phyloP scores from a whole-genome alignment of 2,329 filamentous ascomycete genomes.

The Trichoderma gracile region DNA sequence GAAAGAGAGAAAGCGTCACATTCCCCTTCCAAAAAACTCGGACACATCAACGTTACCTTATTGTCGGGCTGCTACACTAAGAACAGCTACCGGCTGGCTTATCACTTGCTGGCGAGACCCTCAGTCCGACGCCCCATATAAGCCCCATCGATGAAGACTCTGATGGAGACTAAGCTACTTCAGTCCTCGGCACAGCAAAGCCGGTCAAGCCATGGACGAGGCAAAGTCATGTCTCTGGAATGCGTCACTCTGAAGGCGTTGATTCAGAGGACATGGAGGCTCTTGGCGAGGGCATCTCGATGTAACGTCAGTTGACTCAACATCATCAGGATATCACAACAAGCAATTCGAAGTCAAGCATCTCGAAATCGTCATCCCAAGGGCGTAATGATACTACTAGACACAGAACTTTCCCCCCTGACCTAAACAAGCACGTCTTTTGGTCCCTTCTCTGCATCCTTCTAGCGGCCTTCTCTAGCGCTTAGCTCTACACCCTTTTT shows the following conservation, averaged over 20 bases:
- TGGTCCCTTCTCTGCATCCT: constrained; percentile 17
- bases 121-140: constrained; percentile 22
- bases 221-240: background rate
- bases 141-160: constrained; percentile 24
- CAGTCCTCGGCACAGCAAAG: constrained; percentile 8
- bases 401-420: background rate
- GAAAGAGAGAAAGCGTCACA: background rate
- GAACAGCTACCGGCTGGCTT: constrained; percentile 6
- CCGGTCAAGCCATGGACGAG: constrained; percentile 6
- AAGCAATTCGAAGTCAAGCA: too few relatives aligned
- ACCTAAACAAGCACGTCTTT: background rate
- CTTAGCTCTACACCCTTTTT: constrained; percentile 6
- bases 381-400: background rate
- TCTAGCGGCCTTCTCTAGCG: constrained; percentile 24
- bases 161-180: constrained; percentile 16
- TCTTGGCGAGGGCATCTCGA: too few relatives aligned
- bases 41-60: constrained; percentile 22
- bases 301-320: too few relatives aligned
- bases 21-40: constrained; percentile 3
- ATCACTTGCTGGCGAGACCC: constrained; percentile 22
- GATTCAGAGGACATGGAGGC: too few relatives aligned
- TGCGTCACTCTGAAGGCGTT: constrained; percentile 3
- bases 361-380: background rate
- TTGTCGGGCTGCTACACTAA: constrained; percentile 11
- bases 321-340: too few relatives aligned